A percentile compares a stretch with the other conserved stretches of the same genome.
These are phyloP conservation scores for Solanum clarkiae DNA, from an alignment of 257 asterid species.

Conservation along the genomic window DNA sequence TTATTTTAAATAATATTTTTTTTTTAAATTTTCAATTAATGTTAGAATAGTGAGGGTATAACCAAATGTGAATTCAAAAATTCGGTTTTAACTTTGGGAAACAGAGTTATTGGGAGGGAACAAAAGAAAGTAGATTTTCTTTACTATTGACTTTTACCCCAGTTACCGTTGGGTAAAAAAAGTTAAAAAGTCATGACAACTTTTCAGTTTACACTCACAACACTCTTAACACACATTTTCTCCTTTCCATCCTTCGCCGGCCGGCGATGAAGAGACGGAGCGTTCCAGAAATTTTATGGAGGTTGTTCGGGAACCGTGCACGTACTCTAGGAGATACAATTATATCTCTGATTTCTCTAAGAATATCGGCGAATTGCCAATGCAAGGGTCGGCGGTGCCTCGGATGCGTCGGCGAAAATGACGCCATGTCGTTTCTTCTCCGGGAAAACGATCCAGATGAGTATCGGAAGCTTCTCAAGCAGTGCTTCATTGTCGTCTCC, in stretches of 20 bases:
- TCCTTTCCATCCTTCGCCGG: not conserved
- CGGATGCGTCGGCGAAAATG: constrained; percentile 39
- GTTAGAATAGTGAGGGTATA: not conserved
- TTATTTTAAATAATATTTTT: too few relatives aligned
- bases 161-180: not conserved
- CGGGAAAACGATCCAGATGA: constrained; percentile 42
- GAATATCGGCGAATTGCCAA: constrained; percentile 27
- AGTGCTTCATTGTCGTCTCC: constrained; percentile 46
- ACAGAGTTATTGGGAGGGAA: not conserved
- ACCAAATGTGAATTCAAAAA: not conserved
- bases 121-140: not conserved
- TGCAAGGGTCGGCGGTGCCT: constrained; percentile 52
- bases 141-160: not conserved
- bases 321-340: constrained; percentile 61
- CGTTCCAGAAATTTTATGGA: constrained; percentile 67
- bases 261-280: constrained; percentile 22
- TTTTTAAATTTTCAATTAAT: too few relatives aligned
- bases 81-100: not conserved
- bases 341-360: constrained; percentile 29
- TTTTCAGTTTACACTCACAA: not conserved
- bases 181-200: not conserved
- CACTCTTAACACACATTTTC: not conserved
- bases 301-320: constrained; percentile 48
- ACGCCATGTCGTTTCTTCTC: constrained; percentile 36
- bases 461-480: constrained; percentile 47